phyloP scores from a whole-genome alignment of 192 early-diverging fungal genomes.

The Gaertneriomyces semiglobifer region DNA sequence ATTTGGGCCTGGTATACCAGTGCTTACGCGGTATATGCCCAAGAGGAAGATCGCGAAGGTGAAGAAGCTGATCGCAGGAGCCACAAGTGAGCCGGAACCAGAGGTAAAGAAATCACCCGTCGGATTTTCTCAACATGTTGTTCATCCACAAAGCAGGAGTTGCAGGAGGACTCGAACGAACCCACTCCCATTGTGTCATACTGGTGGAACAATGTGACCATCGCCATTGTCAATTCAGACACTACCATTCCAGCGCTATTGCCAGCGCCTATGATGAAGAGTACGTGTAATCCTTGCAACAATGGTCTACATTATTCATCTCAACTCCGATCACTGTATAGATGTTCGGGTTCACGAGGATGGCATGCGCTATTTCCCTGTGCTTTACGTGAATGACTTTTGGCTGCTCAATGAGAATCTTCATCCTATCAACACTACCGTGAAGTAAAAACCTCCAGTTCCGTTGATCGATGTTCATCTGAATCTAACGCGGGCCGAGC shows the following conservation, averaged over 20 bases:
- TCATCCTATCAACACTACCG: slow-evolving; percentile 67
- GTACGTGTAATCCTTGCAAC: slow-evolving; percentile 34
- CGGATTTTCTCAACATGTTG: not conserved
- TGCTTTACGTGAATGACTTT: slow-evolving; percentile 76
- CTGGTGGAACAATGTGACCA: slow-evolving; percentile 76
- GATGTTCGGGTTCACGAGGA: slow-evolving; percentile 34
- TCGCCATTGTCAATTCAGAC: slow-evolving; percentile 54
- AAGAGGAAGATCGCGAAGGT: slow-evolving; percentile 39
- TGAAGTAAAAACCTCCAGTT: slow-evolving; percentile 46
- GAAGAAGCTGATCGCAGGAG: slow-evolving; percentile 42
- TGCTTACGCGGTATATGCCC: slow-evolving; percentile 41
- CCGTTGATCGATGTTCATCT: not conserved
- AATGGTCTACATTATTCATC: not conserved
- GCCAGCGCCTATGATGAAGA: slow-evolving; percentile 52
- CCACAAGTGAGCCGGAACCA: not conserved
- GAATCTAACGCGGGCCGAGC: not conserved
- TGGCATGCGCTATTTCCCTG: slow-evolving; percentile 58
- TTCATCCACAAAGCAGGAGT: not conserved
- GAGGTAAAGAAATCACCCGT: no score
- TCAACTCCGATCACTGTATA: slow-evolving; percentile 20
- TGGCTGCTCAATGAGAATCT: slow-evolving; percentile 72
- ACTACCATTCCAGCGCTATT: slow-evolving; percentile 42
- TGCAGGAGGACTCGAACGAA: slow-evolving; percentile 5
- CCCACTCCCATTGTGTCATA: slow-evolving; percentile 56
- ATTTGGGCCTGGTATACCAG: slow-evolving; percentile 1